Conservation (phyloP, 1,139 yeast species). For the Taphrina populina region DNA sequence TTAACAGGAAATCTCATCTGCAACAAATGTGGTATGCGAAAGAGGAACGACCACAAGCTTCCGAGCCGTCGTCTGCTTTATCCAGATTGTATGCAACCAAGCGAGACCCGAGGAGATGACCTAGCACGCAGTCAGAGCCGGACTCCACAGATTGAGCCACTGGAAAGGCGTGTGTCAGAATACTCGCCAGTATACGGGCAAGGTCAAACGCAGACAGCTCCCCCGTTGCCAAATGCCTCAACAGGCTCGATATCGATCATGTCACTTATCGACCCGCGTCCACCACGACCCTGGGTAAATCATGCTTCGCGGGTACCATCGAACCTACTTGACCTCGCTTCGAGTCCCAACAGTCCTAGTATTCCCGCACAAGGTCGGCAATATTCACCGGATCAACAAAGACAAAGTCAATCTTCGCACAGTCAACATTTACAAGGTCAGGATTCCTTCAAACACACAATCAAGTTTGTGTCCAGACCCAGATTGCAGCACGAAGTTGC, state of each 20-base stretch:
- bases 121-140: neutral
- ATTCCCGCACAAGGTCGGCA: too few species aligned
- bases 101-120: neutral
- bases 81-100: slow-evolving; percentile 4
- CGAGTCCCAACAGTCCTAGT: too few species aligned
- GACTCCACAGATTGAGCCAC: neutral
- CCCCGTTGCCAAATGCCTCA: neutral
- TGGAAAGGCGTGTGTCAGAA: too few species aligned
- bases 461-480: too few species aligned
- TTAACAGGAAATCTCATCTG: slow-evolving; percentile 2
- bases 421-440: too few species aligned
- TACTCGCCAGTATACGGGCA: too few species aligned
- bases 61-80: slow-evolving; percentile 8
- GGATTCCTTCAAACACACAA: too few species aligned
- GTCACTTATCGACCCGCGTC: slow-evolving; percentile 2
- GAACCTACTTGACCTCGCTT: neutral
- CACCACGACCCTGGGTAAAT: slow-evolving; percentile 17
- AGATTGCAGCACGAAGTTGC: too few species aligned
- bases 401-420: too few species aligned
- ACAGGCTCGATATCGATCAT: too few species aligned
- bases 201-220: too few species aligned
- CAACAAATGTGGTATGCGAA: slow-evolving; percentile 20
- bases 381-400: too few species aligned
- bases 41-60: slow-evolving; percentile 5
- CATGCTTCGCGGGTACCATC: neutral